Conservation (phyloP, 2,329 filamentous ascomycete genomes). For the Arthrobotrys sphaeroides region DNA sequence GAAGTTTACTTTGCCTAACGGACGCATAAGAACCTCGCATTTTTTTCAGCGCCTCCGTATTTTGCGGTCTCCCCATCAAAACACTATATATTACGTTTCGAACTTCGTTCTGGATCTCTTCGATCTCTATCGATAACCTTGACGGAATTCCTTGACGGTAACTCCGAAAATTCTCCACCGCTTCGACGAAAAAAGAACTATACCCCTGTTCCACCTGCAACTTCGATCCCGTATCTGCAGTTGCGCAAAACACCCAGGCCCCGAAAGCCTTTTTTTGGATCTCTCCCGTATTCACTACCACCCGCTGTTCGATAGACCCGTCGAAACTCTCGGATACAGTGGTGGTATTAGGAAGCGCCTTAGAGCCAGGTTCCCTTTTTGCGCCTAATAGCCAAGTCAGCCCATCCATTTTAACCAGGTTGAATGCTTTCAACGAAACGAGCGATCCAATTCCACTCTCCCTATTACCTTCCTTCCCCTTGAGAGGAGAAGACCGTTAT, state of each 20-base stretch:
- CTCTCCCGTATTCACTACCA: background rate
- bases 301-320: background rate
- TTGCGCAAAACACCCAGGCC: background rate
- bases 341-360: conserved; percentile 48
- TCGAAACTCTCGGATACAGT: conserved; percentile 37
- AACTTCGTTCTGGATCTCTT: background rate
- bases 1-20: background rate
- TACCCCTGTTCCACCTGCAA: conserved; percentile 26
- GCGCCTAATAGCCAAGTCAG: conserved; percentile 32
- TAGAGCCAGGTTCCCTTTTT: conserved; percentile 1
- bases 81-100: conserved; percentile 9
- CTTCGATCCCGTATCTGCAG: background rate
- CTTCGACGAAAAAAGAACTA: conserved; percentile 18
- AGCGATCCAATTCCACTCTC: conserved; percentile 37
- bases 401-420: conserved; percentile 50
- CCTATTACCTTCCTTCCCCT: conserved; percentile 40
- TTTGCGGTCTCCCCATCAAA: conserved; percentile 2
- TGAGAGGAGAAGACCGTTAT: conserved; percentile 36
- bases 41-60: background rate
- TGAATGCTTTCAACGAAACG: conserved; percentile 24
- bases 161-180: conserved; percentile 22
- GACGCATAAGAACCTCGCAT: conserved; percentile 1
- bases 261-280: background rate
- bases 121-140: conserved; percentile 24
- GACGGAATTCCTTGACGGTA: conserved; percentile 23